Conservation (phyloP, 164 flowering plant species). For the Aristolochia fimbriata region DNA sequence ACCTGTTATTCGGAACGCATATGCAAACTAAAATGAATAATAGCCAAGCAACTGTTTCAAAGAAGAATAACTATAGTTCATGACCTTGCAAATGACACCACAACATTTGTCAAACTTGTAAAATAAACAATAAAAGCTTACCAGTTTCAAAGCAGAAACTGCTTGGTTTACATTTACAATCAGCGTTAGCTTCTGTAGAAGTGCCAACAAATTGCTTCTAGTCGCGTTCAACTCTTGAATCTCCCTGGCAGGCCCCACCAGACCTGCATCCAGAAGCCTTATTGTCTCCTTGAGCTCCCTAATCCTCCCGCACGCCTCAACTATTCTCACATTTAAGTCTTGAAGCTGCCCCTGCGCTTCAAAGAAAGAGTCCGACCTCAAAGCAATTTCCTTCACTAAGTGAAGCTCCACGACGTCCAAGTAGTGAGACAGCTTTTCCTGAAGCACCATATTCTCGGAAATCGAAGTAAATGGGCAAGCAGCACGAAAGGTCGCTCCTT, state of each 20-base stretch:
- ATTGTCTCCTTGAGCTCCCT: constrained; percentile 75
- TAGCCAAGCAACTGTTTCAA: no score
- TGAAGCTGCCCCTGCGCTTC: constrained; percentile 95
- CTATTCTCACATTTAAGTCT: constrained; percentile 70
- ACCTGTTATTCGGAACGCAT: no score
- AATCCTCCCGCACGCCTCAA: constrained; percentile 71
- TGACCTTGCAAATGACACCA: no score
- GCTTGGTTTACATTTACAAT: constrained; percentile 86
- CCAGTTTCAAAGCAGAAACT: constrained; percentile 80
- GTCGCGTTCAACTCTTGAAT: constrained; percentile 65
- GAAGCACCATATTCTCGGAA: constrained; percentile 52
- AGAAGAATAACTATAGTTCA: no score
- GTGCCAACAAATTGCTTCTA: constrained; percentile 48
- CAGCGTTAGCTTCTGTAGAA: constrained; percentile 69
- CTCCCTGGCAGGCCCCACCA: constrained; percentile 72
- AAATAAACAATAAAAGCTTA: constrained; percentile 11
- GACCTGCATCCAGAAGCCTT: constrained; percentile 59
- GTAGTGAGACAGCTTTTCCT: constrained; percentile 91
- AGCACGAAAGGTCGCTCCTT: constrained; percentile 74
- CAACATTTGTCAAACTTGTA: no score
- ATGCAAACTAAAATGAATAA: no score
- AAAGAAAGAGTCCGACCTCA: constrained; percentile 83
- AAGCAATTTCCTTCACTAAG: constrained; percentile 91
- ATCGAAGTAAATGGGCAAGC: constrained; percentile 70
- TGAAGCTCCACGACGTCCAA: constrained; percentile 92